Percentiles rank a stretch among this genome's conserved stretches.
phyloP scores from a whole-genome alignment of 768 basidiomycete genomes.

The Pisolithus marmoratus region DNA sequence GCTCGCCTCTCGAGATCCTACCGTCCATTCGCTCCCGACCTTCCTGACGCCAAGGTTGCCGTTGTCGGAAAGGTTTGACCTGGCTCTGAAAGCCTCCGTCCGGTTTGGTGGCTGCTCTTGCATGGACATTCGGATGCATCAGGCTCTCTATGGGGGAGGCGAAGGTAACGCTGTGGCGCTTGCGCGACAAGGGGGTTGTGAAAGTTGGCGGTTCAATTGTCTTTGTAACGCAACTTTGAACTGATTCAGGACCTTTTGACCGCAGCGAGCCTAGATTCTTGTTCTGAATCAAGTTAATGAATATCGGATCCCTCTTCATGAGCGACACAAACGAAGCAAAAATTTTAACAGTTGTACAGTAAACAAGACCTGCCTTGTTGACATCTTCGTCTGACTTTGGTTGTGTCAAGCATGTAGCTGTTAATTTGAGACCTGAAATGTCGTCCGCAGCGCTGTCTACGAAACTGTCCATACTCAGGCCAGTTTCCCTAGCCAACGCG shows the following conservation, averaged over 20 bases:
- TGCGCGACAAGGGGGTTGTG: constrained; percentile 2
- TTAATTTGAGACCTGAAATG: not conserved
- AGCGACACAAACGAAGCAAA: constrained; percentile 8
- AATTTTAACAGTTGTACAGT: not conserved
- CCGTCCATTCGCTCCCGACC: not conserved
- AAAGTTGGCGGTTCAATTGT: not conserved
- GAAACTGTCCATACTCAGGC: not conserved
- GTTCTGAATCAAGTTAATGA: constrained; percentile 43
- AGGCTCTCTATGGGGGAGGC: constrained; percentile 22
- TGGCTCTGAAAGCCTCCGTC: constrained; percentile 4
- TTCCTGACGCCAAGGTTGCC: not conserved
- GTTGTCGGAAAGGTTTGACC: not conserved
- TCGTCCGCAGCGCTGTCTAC: not conserved
- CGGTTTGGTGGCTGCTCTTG: not conserved
- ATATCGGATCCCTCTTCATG: constrained; percentile 20
- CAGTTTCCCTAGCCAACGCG: not conserved
- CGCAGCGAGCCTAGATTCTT: constrained; percentile 15
- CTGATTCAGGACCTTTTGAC: not conserved
- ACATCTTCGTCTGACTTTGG: constrained; percentile 2
- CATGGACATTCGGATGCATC: constrained; percentile 1
- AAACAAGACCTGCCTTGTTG: constrained; percentile 7
- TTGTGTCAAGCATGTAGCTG: constrained; percentile 1
- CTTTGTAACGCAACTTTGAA: not conserved
- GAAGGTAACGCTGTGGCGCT: constrained; percentile 23
- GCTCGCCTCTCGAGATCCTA: not conserved